These are phyloP conservation scores for Lachnellula hyalina DNA, from an alignment of 2,329 filamentous ascomycete genomes.

Conservation along the genomic window DNA sequence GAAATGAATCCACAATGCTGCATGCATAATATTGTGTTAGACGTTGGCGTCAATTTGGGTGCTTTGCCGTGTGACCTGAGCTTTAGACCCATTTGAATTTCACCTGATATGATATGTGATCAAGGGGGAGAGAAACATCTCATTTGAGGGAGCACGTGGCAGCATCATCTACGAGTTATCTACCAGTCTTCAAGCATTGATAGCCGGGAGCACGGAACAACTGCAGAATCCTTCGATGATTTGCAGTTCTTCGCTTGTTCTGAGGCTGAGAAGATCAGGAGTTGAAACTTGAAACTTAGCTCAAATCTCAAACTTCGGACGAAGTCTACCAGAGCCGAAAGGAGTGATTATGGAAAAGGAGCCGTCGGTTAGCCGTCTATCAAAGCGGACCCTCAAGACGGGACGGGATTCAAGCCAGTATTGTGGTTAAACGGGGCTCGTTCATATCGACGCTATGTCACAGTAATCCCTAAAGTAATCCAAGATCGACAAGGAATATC, in stretches of 20 bases:
- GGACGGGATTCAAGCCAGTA: no score
- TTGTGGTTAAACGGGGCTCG: neutral
- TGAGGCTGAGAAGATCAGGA: neutral
- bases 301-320: neutral
- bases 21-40: neutral
- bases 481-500: neutral
- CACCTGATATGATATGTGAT: neutral
- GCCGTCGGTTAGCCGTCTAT: neutral
- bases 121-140: neutral
- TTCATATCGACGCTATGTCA: neutral
- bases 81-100: neutral
- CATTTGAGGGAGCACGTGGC: neutral
- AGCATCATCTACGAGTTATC: neutral
- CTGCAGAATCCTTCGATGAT: neutral
- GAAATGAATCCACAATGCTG: neutral
- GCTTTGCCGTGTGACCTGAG: neutral
- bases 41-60: neutral
- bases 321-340: neutral
- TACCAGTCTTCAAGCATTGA: neutral
- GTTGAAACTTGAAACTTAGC: neutral
- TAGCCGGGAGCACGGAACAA: no score
- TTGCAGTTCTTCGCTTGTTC: neutral
- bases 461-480: neutral
- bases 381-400: neutral
- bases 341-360: neutral